Evolutionary conservation across 805 yeast genomes (phyloP).

Genomic region (Suhomyces xylopsoci): DNA sequence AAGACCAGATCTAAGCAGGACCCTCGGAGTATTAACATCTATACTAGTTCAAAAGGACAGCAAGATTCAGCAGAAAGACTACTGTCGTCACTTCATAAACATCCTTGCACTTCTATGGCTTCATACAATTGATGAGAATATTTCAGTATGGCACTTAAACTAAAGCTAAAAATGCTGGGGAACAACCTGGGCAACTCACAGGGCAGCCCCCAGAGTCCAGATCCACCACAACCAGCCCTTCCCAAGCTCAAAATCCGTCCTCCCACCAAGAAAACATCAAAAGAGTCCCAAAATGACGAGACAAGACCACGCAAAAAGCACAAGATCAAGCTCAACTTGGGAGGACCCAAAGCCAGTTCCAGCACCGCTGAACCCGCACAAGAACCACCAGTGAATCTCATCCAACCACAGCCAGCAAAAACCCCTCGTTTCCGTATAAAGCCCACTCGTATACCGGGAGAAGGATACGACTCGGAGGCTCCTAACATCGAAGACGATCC

Average conservation of each 20-base stretch:
- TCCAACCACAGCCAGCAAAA: constrained; percentile 3
- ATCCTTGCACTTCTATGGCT: not conserved
- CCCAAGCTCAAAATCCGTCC: constrained; percentile 23
- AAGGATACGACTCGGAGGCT: constrained; percentile 95
- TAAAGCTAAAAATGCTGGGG: constrained; percentile 13
- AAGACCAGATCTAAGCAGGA: not conserved
- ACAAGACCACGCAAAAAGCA: constrained; percentile 16
- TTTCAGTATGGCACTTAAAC: constrained; percentile 13
- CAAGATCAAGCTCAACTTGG: constrained; percentile 23
- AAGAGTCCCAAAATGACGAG: not conserved
- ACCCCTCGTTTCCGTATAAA: constrained; percentile 49
- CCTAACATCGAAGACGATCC: constrained; percentile 97
- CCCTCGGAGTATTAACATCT: not conserved
- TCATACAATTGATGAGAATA: not conserved
- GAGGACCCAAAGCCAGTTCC: not conserved
- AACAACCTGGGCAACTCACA: not conserved
- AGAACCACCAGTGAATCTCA: not conserved
- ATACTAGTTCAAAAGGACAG: not conserved
- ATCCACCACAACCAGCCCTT: constrained; percentile 6
- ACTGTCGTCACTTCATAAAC: too few species aligned
- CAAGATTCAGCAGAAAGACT: too few species aligned
- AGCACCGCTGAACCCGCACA: not conserved
- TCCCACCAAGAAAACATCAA: constrained; percentile 6
- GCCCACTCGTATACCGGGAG: constrained; percentile 77
- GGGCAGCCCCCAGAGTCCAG: constrained; percentile 2